These are phyloP conservation scores for Elsinoe ampelina DNA, from an alignment of 2,329 filamentous ascomycete species.

Conservation along the genomic window DNA sequence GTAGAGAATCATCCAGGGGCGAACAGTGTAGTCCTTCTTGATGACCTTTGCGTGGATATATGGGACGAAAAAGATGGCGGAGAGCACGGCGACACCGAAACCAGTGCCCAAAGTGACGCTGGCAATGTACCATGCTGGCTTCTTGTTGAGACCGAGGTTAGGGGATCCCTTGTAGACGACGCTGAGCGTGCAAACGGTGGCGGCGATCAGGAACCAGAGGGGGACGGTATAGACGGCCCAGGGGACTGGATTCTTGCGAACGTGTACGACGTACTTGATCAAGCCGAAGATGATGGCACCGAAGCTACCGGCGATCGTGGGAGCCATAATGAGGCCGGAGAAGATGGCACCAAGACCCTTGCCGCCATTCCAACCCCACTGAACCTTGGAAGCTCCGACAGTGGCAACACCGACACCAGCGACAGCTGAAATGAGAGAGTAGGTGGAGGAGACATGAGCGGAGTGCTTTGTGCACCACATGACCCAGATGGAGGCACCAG, in stretches of 20 bases:
- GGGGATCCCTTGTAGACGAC: conserved; percentile 43
- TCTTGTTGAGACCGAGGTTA: conserved; percentile 37
- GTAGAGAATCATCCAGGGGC: conserved; percentile 26
- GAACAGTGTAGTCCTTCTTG: conserved; percentile 25
- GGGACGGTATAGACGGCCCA: conserved; percentile 42
- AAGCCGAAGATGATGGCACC: conserved; percentile 41
- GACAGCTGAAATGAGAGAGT: conserved; percentile 51
- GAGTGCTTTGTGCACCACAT: conserved; percentile 47
- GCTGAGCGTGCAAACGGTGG: conserved; percentile 46
- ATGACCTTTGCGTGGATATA: conserved; percentile 27
- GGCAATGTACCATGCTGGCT: conserved; percentile 34
- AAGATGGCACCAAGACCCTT: conserved; percentile 37
- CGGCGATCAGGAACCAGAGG: conserved; percentile 41
- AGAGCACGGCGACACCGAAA: conserved; percentile 30
- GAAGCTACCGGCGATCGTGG: conserved; percentile 39
- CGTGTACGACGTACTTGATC: conserved; percentile 42
- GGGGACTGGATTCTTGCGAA: conserved; percentile 41
- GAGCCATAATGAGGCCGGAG: conserved; percentile 40
- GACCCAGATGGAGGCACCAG: conserved; percentile 46
- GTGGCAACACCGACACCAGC: conserved; percentile 52
- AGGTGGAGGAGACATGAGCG: conserved; percentile 53
- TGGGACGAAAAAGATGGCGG: conserved; percentile 33
- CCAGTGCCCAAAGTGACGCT: conserved; percentile 41
- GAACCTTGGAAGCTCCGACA: conserved; percentile 33
- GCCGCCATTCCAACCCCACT: conserved; percentile 36